phyloP scores from a whole-genome alignment of 805 yeast species.

The Starmerella khaoyaiensis region DNA sequence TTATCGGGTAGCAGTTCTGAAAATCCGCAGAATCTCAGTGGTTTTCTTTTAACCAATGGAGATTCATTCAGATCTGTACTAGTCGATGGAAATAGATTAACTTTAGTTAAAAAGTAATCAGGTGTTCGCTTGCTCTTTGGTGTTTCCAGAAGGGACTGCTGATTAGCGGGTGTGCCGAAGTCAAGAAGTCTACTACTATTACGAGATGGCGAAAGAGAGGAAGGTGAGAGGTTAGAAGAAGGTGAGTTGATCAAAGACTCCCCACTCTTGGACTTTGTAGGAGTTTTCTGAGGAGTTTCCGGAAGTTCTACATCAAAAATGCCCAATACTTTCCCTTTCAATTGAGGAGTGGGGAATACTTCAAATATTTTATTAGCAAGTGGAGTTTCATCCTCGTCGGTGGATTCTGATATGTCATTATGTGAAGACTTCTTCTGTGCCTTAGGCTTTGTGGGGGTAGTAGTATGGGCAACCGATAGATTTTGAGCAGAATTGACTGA shows the following conservation, averaged over 20 bases:
- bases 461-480: no score
- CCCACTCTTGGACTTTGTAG: not conserved
- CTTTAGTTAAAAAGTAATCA: constrained; percentile 14
- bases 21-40: no score
- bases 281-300: constrained; percentile 11
- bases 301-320: constrained; percentile 19
- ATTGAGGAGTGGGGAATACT: constrained; percentile 19
- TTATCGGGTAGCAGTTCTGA: no score
- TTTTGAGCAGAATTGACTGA: no score
- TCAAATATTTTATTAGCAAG: constrained; percentile 7
- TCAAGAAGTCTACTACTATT: constrained; percentile 1
- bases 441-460: no score
- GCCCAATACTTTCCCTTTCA: constrained; percentile 16
- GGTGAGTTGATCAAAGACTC: not conserved
- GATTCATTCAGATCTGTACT: constrained; percentile 6
- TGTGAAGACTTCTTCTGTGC: no score
- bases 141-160: constrained; percentile 7
- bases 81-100: constrained; percentile 7
- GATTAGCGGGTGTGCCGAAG: constrained; percentile 2
- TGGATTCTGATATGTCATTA: no score
- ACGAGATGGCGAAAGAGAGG: constrained; percentile 1
- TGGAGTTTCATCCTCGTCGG: constrained; percentile 13
- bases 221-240: not conserved
- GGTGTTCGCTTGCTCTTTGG: constrained; percentile 19
- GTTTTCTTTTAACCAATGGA: constrained; percentile 14